Percentiles rank a stretch among this genome's conserved stretches.
Evolutionary conservation across 78 protist species (phyloP).

Genomic region (Thecamonas trahens): DNA sequence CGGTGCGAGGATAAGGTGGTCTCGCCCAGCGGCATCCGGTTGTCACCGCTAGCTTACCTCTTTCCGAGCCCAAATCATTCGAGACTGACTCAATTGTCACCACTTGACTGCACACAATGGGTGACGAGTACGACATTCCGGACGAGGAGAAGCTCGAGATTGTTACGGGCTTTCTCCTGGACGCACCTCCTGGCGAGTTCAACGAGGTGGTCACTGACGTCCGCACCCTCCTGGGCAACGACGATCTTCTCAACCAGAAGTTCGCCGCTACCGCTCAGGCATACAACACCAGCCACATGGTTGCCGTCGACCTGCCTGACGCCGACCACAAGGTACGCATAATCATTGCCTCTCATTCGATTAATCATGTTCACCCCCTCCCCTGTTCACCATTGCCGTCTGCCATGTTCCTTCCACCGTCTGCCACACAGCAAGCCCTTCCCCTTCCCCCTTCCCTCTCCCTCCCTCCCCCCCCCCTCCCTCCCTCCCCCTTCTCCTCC

Average conservation of each 20-base stretch:
- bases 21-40: no score
- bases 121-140: no score
- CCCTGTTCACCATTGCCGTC: no score
- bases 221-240: conserved; percentile 43
- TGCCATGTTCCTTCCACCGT: no score
- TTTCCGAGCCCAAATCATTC: no score
- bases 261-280: conserved; percentile 44
- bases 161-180: conserved; percentile 51
- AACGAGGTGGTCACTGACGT: conserved; percentile 60
- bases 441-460: not conserved
- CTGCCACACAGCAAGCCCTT: not conserved
- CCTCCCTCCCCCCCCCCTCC: not conserved
- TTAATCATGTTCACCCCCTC: no score
- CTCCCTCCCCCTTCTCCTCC: not conserved
- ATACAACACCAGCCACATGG: conserved; percentile 54
- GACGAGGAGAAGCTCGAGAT: conserved; percentile 44
- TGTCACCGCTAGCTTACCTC: no score
- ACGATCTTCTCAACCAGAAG: conserved; percentile 41
- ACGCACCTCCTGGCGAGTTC: conserved; percentile 69
- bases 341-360: no score
- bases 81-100: no score
- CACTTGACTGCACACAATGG: no score
- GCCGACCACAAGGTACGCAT: conserved; percentile 14
- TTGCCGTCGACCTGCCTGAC: conserved; percentile 19
- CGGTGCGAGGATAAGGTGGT: no score